Conservation (phyloP, 2,329 filamentous ascomycete genomes). For the Fusarium pseudoanthophilum region DNA sequence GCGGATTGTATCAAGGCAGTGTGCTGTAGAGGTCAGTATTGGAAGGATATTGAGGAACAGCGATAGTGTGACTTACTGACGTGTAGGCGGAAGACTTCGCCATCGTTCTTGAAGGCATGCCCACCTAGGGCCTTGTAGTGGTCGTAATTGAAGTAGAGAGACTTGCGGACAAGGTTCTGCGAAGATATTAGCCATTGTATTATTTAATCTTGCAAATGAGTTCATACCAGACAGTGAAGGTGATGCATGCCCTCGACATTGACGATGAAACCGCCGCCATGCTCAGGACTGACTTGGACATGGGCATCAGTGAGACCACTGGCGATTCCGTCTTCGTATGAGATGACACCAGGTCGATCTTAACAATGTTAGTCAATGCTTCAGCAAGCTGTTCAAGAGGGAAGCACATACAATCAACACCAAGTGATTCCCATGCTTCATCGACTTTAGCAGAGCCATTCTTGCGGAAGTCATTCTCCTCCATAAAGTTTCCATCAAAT, state of each 20-base stretch:
- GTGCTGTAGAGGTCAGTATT: slow-evolving; percentile 41
- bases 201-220: accelerated
- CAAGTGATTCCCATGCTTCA: slow-evolving; percentile 61
- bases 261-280: slow-evolving; percentile 69
- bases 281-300: slow-evolving; percentile 63
- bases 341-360: slow-evolving; percentile 61
- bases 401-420: slow-evolving; percentile 56
- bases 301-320: slow-evolving; percentile 65
- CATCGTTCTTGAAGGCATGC: slow-evolving; percentile 66
- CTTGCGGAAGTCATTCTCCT: slow-evolving; percentile 64
- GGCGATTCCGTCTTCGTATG: slow-evolving; percentile 58
- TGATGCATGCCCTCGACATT: slow-evolving; percentile 68
- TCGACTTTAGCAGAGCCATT: slow-evolving; percentile 64
- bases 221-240: slow-evolving; percentile 65
- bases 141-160: slow-evolving; percentile 68
- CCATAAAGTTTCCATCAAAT: slow-evolving; percentile 68
- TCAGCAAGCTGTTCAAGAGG: too few species aligned
- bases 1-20: slow-evolving; percentile 70
- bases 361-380: background rate
- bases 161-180: slow-evolving; percentile 67
- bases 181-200: background rate
- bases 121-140: slow-evolving; percentile 63
- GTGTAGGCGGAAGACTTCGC: slow-evolving; percentile 64
- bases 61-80: slow-evolving; percentile 57
- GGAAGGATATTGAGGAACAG: too few species aligned